These are phyloP conservation scores for Periconia digitata DNA, from an alignment of 2,329 filamentous ascomycete genomes.

Conservation along the genomic window DNA sequence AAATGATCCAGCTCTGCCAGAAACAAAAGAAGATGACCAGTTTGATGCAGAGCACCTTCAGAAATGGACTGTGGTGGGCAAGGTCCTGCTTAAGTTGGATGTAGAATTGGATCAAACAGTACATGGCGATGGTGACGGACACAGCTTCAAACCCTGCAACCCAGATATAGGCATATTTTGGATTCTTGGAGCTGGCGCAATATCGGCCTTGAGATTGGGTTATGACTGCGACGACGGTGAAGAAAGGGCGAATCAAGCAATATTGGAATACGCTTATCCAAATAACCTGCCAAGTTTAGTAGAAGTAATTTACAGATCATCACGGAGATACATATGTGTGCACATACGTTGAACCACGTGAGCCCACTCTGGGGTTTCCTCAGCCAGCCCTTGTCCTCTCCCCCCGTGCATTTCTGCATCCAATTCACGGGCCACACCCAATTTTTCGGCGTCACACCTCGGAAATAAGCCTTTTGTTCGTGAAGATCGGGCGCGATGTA, in stretches of 20 bases:
- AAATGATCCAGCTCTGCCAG: slow-evolving; percentile 70
- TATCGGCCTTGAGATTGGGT: slow-evolving; percentile 70
- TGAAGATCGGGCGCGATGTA: slow-evolving; percentile 78
- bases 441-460: slow-evolving; percentile 64
- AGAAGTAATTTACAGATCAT: not conserved
- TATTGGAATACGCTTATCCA: slow-evolving; percentile 86
- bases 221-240: slow-evolving; percentile 76
- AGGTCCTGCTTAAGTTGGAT: slow-evolving; percentile 71
- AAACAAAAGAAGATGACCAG: slow-evolving; percentile 89
- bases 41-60: slow-evolving; percentile 86
- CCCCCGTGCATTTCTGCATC: slow-evolving; percentile 70
- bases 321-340: not conserved
- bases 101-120: slow-evolving; percentile 86
- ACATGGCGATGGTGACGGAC: slow-evolving; percentile 83
- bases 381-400: slow-evolving; percentile 65
- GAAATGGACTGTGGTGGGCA: slow-evolving; percentile 68
- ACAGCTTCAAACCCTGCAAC: slow-evolving; percentile 70
- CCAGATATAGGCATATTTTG: slow-evolving; percentile 84
- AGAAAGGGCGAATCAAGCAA: slow-evolving; percentile 76
- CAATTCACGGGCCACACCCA: slow-evolving; percentile 77
- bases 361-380: slow-evolving; percentile 77
- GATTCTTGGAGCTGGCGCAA: slow-evolving; percentile 76
- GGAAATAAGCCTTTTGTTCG: slow-evolving; percentile 80
- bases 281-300: slow-evolving; percentile 57
- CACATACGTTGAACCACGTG: slow-evolving; percentile 79